Evolutionary conservation across 2,329 filamentous ascomycete genomes (phyloP).

Genomic region (Leptodontidium sp.): DNA sequence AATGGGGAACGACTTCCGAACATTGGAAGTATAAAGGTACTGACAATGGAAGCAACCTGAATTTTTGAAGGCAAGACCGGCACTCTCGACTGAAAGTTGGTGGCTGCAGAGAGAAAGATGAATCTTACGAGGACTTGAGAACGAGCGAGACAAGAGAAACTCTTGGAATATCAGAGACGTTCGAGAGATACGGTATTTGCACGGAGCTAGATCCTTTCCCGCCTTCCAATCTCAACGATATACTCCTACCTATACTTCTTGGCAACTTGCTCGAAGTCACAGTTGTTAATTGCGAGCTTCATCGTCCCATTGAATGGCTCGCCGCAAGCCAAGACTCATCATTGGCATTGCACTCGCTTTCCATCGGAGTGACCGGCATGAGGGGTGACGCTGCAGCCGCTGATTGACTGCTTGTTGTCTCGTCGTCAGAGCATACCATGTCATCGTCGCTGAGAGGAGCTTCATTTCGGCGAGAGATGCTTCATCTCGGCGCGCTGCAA

Average conservation of each 20-base stretch:
- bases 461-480: background rate
- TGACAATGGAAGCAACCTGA: background rate
- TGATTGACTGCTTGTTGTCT: background rate
- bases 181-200: background rate
- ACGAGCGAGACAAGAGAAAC: background rate
- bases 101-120: background rate
- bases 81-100: background rate
- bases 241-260: background rate
- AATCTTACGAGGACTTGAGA: background rate
- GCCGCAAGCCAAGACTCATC: background rate
- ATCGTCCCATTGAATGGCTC: background rate
- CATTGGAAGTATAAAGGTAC: background rate
- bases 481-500: conserved; percentile 2
- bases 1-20: background rate
- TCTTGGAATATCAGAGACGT: background rate
- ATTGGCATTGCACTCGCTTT: background rate
- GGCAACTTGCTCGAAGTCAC: conserved; percentile 3
- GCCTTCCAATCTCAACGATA: background rate
- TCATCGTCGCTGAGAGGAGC: background rate
- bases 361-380: background rate
- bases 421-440: background rate
- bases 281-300: background rate
- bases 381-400: background rate
- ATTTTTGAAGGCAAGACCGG: background rate
- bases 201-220: conserved; percentile 1